Base-by-base conservation (phyloP, 192 early-diverging fungal genomes). In the Funneliformis mosseae region DNA sequence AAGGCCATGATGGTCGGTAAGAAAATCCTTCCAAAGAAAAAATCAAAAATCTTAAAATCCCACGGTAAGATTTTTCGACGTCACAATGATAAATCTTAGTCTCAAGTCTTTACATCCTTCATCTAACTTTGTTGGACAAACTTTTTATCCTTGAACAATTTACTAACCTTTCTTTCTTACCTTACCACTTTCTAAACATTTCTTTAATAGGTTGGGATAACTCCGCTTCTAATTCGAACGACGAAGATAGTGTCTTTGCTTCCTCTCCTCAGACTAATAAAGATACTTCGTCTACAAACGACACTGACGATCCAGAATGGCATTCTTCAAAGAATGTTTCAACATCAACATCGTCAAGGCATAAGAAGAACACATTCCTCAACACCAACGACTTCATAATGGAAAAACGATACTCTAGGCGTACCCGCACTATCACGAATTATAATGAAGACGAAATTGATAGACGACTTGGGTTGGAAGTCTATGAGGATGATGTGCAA, bases 381-480 rank as follows among this genome's bases (percentile, higher is more conserved):
- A 64, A 69, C 66, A 64, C 68, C 45, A 62, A 74, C 33, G 46
- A 71, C 55, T 41, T 41, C n/a, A 10, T 64, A 48, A 38, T 43
- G 62, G 46, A 45, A 39, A 74, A 79, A 27, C 80, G 84, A 9
- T 85, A 86, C 69, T 88, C 84, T 18, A 84, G 82, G 27, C 72
- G 87, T 25, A 76, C 66, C 12, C 48, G 79, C n/a, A 84, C 78
- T 9, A 72, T 81, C 42, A 82, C 73, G 21, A 82, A 76, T 28
- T 87, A 86, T 66, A 85, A 85, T 72, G 86, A 87, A 79, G 89
- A 90, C 18, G 84, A 84, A 41, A 61, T 83, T 50, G 82, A 79
- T 28, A 79, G 84, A 48, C 59, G 80, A 67, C 80, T 80, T 42
- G 79, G 82, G 39, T 38, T 87, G 38, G 62, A 77, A 27, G 38